phyloP scores from a whole-genome alignment of 495 filamentous ascomycete species.

The Tuber calosporum region DNA sequence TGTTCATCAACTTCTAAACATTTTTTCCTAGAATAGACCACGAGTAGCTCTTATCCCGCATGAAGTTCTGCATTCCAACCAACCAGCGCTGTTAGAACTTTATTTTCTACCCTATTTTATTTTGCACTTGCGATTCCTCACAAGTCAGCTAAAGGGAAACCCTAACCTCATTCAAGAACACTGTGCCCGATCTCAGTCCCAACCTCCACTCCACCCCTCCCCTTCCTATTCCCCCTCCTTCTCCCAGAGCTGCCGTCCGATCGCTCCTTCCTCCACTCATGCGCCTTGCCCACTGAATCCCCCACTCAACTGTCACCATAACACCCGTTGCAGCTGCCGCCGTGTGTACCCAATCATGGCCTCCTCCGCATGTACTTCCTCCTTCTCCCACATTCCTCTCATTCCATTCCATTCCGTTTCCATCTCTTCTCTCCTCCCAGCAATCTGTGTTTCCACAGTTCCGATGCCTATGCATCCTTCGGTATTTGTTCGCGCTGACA shows the following conservation, averaged over 20 bases:
- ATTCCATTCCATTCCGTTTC: not conserved
- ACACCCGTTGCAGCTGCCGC: not conserved
- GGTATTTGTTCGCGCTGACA: conserved; percentile 5
- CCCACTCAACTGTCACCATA: not conserved
- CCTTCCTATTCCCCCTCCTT: not conserved
- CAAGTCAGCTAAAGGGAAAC: not conserved
- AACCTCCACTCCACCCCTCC: not conserved
- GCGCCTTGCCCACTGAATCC: conserved; percentile 4
- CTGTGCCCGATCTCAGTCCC: not conserved
- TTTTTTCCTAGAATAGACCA: not conserved
- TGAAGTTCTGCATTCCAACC: not conserved
- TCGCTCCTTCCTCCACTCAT: not conserved
- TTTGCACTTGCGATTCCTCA: conserved; percentile 1
- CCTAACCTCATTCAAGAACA: conserved; percentile 6
- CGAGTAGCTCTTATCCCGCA: not conserved
- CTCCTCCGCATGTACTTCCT: not conserved
- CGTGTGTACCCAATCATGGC: not conserved
- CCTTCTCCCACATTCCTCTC: not conserved
- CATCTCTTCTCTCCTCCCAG: not conserved
- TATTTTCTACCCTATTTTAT: not conserved
- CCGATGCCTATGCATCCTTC: not conserved
- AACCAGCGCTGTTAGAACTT: not conserved
- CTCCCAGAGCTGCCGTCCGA: not conserved
- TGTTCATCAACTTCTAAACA: not conserved
- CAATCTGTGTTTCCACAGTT: not conserved